These are phyloP conservation scores for Fusarium neocosmosporiellum DNA, from an alignment of 2,329 filamentous ascomycete species.

Conservation along the genomic window DNA sequence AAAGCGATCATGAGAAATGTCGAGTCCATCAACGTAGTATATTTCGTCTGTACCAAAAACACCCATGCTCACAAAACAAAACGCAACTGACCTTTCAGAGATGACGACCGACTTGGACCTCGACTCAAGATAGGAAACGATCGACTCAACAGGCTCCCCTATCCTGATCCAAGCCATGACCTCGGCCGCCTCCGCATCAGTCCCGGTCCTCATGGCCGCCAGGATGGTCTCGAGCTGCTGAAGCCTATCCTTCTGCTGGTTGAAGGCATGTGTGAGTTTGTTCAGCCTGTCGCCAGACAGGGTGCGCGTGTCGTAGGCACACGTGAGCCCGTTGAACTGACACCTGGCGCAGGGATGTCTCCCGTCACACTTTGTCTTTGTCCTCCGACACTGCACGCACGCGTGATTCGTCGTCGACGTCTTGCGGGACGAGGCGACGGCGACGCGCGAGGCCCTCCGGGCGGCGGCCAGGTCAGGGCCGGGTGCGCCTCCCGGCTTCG, in stretches of 20 bases:
- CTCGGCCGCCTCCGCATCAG: constrained; percentile 17
- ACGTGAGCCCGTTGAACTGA: background rate
- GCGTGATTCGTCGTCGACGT: constrained; percentile 10
- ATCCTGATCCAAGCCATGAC: constrained; percentile 25
- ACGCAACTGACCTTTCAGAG: constrained; percentile 2
- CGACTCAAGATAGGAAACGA: constrained; percentile 21
- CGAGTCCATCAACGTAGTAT: background rate
- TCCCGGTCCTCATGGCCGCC: constrained; percentile 12
- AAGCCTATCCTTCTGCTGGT: constrained; percentile 22
- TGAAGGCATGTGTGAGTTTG: constrained; percentile 4
- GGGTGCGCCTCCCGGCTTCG: background rate
- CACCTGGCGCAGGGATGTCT: constrained; percentile 9
- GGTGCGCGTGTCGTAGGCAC: constrained; percentile 14
- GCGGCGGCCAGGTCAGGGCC: background rate
- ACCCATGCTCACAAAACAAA: background rate
- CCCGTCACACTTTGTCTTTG: constrained; percentile 26
- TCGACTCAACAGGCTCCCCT: constrained; percentile 11
- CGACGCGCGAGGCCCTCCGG: background rate
- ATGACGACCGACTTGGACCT: constrained; percentile 6
- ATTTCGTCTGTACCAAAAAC: background rate
- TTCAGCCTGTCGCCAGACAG: constrained; percentile 23
- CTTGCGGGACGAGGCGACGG: constrained; percentile 6
- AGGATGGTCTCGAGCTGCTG: constrained; percentile 23
- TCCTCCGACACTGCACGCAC: constrained; percentile 16
- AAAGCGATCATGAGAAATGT: background rate